Evolutionary conservation across 2,329 filamentous ascomycete species (phyloP), one percentile per base, ranked within the genome.

Genomic region (Colletotrichum aenigma): DNA sequence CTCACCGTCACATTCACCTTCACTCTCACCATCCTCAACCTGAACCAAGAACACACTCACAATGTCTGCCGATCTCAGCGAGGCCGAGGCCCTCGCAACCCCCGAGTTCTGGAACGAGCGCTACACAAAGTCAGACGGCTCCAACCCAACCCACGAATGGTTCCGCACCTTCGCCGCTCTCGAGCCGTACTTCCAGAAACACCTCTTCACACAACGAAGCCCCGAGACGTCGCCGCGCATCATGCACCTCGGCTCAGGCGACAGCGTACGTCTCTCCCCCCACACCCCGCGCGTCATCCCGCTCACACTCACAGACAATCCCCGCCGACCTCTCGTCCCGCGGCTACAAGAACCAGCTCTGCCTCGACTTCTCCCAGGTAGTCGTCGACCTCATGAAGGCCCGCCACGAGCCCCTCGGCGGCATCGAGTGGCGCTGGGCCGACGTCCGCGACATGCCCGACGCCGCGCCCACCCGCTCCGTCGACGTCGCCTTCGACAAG

Each of bases 401-500:
- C 2, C 83, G 86, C 18, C 86, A 90, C 75, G 79, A 79, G 1
- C 72, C 80, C 6, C 78, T 86, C 6, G 72, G 81, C 6, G 84
- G 84, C 6, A 88, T 91, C n/a, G 81, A 84, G 65, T 92, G 90
- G 90, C 77, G 79, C 30, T 81, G 84, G 43, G 85, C 85, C 75
- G 90, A 92, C 78, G 86, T 92, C 4, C 87, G 90, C 8, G 77
- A 88, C 43, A 87, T 92, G 85, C 69, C 62, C 56, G 78, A 81
- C 10, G 79, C 80, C 2, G 78, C 91, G 1, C 78, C 82, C 1
- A 81, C 84, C 36, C 78, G 75, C 2, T 87, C 85, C 1, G 79
- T 93, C 52, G 88, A 91, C 78, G 85, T 92, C 7, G 90, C 90
- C 13, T 91, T 93, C 77, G 89, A 91, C 77, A 91, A 91, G 79